Percentiles rank a stretch among this genome's conserved stretches.
Conservation (phyloP, 2,329 filamentous ascomycete genomes). For the Akanthomyces lecanii region DNA sequence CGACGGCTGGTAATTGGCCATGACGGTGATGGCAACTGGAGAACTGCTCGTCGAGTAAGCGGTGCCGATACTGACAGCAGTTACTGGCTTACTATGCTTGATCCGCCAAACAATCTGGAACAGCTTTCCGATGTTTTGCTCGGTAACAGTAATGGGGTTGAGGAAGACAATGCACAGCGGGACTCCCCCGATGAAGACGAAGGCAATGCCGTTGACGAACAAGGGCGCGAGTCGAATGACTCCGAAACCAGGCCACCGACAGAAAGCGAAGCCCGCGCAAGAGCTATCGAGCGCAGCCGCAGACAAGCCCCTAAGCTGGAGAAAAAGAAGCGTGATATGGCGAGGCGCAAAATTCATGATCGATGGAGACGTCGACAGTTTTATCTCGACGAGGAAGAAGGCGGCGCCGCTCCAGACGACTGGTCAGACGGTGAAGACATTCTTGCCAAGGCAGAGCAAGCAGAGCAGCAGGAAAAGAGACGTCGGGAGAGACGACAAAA, state of each 20-base stretch:
- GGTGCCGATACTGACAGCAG: conserved; percentile 32
- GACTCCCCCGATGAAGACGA: conserved; percentile 26
- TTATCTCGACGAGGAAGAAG: conserved; percentile 83
- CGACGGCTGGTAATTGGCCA: conserved; percentile 27
- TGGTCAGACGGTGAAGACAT: conserved; percentile 61
- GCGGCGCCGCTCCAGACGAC: conserved; percentile 57
- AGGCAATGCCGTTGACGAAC: conserved; percentile 11
- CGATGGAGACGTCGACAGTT: conserved; percentile 75
- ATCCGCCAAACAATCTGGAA: conserved; percentile 42
- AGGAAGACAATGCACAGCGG: conserved; percentile 23
- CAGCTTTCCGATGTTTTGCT: conserved; percentile 40
- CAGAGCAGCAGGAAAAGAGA: conserved; percentile 1
- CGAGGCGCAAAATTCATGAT: conserved; percentile 56
- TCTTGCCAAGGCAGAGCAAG: conserved; percentile 32
- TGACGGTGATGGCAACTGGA: conserved; percentile 34
- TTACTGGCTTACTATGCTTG: conserved; percentile 42
- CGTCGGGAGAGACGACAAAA: not conserved
- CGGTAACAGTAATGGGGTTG: conserved; percentile 27
- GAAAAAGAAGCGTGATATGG: conserved; percentile 39
- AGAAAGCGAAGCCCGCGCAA: conserved; percentile 40
- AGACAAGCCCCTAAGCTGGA: conserved; percentile 35
- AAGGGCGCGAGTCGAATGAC: conserved; percentile 22
- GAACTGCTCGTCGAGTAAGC: conserved; percentile 29
- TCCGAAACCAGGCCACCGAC: conserved; percentile 30
- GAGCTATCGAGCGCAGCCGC: conserved; percentile 34